Evolutionary conservation across 257 asterid genomes (phyloP).

Genomic region (Anisodus tanguticus): DNA sequence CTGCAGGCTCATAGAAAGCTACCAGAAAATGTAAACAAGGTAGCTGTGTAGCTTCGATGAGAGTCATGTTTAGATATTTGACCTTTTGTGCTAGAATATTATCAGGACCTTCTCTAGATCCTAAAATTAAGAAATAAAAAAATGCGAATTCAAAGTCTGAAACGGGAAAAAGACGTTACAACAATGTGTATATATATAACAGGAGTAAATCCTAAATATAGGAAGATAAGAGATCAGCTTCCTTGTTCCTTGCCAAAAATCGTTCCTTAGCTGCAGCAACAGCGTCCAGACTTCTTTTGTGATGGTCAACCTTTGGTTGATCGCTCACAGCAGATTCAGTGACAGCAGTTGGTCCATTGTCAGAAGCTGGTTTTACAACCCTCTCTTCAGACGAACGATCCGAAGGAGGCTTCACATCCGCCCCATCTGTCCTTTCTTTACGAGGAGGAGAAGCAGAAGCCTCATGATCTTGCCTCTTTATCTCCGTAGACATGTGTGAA

Average conservation of each 20-base stretch:
- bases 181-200: slow-evolving; percentile 8
- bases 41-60: not conserved
- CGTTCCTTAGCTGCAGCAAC: slow-evolving; percentile 68
- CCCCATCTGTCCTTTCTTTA: slow-evolving; percentile 39
- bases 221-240: not conserved
- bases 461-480: slow-evolving; percentile 40
- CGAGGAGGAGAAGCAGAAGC: slow-evolving; percentile 47
- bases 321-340: slow-evolving; percentile 35
- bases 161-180: not conserved
- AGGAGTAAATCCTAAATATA: not conserved
- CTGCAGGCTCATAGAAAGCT: not conserved
- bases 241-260: slow-evolving; percentile 57
- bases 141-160: not conserved
- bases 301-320: slow-evolving; percentile 53
- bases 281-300: slow-evolving; percentile 57
- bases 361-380: slow-evolving; percentile 31
- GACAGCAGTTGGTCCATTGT: not conserved
- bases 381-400: slow-evolving; percentile 45
- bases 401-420: slow-evolving; percentile 43
- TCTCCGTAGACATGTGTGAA: slow-evolving; percentile 44
- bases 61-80: not conserved
- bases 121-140: not conserved
- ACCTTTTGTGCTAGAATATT: not conserved
- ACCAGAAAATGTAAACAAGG: not conserved
- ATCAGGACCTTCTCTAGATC: not conserved